phyloP scores from a whole-genome alignment of 140 eudicot species.

The Erigeron philadelphicus region DNA sequence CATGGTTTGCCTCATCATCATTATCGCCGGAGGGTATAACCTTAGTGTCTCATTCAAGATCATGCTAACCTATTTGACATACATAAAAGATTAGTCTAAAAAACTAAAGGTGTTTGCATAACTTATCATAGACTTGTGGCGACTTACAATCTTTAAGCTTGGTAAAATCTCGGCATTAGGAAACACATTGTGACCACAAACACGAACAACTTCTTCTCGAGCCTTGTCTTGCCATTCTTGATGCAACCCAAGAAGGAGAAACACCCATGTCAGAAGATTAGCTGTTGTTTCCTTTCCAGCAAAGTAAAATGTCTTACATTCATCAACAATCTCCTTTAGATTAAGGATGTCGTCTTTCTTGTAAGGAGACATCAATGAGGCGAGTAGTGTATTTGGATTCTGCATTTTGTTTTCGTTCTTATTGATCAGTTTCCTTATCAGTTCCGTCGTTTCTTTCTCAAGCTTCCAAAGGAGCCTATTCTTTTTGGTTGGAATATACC shows the following conservation, averaged over 20 bases:
- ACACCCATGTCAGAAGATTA: conserved; percentile 61
- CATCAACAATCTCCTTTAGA: conserved; percentile 58
- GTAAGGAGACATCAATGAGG: conserved; percentile 42
- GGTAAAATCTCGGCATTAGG: conserved; percentile 43
- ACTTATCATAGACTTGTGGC: neutral
- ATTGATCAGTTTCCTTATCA: conserved; percentile 41
- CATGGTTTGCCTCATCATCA: conserved; percentile 48
- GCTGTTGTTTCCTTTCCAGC: conserved; percentile 91
- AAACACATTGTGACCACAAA: conserved; percentile 32
- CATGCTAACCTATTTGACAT: conserved; percentile 43
- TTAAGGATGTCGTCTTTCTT: conserved; percentile 47
- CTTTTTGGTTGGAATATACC: conserved; percentile 71
- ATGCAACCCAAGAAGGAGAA: conserved; percentile 58
- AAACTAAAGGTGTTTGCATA: neutral
- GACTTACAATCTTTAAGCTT: conserved; percentile 62
- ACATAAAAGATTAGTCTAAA: neutral
- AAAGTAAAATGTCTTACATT: conserved; percentile 89
- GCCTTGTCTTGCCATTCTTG: conserved; percentile 81
- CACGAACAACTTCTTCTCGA: conserved; percentile 53
- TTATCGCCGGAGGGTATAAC: conserved; percentile 65
- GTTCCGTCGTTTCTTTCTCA: conserved; percentile 54
- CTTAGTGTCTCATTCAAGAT: conserved; percentile 69
- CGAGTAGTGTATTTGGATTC: conserved; percentile 39
- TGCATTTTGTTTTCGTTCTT: conserved; percentile 27
- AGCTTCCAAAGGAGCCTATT: conserved; percentile 59